Evolutionary conservation across 139 green algal genomes (phyloP).

Genomic region (Coelastrella sp.): DNA sequence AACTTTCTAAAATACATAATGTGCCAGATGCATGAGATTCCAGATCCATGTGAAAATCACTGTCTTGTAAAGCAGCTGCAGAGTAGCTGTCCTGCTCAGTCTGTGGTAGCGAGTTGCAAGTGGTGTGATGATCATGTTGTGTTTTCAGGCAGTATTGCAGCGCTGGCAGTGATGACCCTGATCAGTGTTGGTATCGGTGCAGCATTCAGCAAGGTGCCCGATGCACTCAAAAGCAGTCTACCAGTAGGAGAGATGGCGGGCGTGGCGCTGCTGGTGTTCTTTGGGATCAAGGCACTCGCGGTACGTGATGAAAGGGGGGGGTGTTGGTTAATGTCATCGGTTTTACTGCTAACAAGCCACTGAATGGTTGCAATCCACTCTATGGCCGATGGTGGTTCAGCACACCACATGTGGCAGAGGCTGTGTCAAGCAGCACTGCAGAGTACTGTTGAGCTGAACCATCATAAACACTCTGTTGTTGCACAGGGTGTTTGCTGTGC

Average conservation of each 20-base stretch:
- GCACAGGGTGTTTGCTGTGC: too few species aligned
- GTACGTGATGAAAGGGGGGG: slow-evolving; percentile 30
- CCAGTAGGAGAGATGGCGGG: slow-evolving; percentile 88
- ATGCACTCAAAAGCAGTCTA: slow-evolving; percentile 82
- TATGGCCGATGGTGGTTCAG: too few species aligned
- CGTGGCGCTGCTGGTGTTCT: slow-evolving; percentile 92
- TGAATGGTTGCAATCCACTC: background rate
- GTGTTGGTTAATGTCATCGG: background rate
- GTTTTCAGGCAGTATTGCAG: slow-evolving; percentile 65
- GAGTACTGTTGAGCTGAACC: too few species aligned
- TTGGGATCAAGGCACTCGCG: slow-evolving; percentile 88
- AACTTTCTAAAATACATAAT: background rate
- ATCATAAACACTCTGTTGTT: too few species aligned
- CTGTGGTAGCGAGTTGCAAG: too few species aligned
- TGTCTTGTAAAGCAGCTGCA: too few species aligned
- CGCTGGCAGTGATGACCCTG: slow-evolving; percentile 90
- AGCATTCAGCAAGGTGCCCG: slow-evolving; percentile 84
- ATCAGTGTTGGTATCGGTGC: slow-evolving; percentile 95
- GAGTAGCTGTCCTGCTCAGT: too few species aligned
- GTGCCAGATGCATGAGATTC: too few species aligned
- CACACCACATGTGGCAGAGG: too few species aligned
- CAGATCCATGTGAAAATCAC: too few species aligned
- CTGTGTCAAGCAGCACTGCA: too few species aligned
- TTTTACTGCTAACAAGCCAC: background rate
- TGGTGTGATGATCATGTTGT: background rate